Evolutionary conservation across 2,329 filamentous ascomycete species (phyloP), one percentile per base, ranked within the genome.

Genomic region (Purpureocillium lavendulum): DNA sequence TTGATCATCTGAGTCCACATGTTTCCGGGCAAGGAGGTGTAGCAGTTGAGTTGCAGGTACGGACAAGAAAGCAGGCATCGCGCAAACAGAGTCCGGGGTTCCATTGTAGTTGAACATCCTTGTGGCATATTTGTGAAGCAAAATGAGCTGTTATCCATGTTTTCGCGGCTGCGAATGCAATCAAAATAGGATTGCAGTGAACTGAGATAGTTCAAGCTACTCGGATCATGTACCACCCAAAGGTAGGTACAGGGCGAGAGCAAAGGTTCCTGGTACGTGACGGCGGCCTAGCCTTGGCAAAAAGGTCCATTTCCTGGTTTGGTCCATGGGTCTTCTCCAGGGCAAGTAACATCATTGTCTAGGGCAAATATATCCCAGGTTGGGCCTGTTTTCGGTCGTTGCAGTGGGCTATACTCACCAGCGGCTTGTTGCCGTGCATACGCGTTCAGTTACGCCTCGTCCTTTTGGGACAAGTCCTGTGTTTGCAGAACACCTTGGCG

Each of bases 111-210:
- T 30, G n/a, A 13, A 30, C 13, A 28, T 34, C 39, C 18, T 30
- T 14, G 24, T 33, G 21, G 35, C 17, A 24, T 18, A 24, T 28
- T 33, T 14, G 12, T 7, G 15, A 14, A 30, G 29, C 21, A 31
- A 35, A 21, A 28, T 17, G 15, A 30, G 31, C 14, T 35, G 33
- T 15, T 6, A 17, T 24, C 12, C 30, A 35, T 31, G 17, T 33
- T 30, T 40, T 48, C 47, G 47, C 47, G 47, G 47, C 30, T 44
- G 47, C 47, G 47, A 43, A 46, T 41, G 44, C 47, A 49, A 49
- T 49, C 46, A 43, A 39, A 43, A 45, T 46, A 43, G 36, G 44
- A 49, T 49, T 49, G 47, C 47, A 6, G 39, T 26, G 43, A 48
- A 48, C 45, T 11, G n/a, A 42, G n/a, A n/a, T n/a, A 32, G 38